phyloP scores from a whole-genome alignment of 208 protist species.

The Vickermania spadyakhi region DNA sequence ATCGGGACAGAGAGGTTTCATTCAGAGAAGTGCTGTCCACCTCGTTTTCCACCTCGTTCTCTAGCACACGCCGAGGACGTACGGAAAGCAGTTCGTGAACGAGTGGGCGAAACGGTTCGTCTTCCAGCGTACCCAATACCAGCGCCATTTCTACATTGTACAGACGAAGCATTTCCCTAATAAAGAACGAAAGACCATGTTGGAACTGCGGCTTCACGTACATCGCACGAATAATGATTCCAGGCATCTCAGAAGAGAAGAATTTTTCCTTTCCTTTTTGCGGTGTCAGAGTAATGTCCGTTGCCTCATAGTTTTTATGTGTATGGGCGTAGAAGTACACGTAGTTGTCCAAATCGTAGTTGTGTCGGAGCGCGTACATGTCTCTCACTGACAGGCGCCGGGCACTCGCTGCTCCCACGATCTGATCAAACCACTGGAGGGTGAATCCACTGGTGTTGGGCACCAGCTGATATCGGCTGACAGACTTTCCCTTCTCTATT shows the following conservation, averaged over 20 bases:
- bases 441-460: constrained; percentile 16
- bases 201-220: constrained; percentile 60
- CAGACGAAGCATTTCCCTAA: constrained; percentile 67
- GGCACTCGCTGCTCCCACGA: constrained; percentile 56
- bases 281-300: constrained; percentile 38
- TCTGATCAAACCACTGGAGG: constrained; percentile 13
- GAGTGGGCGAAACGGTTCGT: constrained; percentile 26
- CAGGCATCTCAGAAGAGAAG: constrained; percentile 31
- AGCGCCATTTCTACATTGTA: constrained; percentile 35
- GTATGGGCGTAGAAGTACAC: constrained; percentile 55
- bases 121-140: constrained; percentile 24
- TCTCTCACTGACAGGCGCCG: constrained; percentile 39
- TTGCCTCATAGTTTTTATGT: constrained; percentile 50
- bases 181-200: constrained; percentile 56
- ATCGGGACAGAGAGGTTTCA: not conserved
- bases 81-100: constrained; percentile 30
- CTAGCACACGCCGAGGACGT: constrained; percentile 60
- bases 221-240: constrained; percentile 51
- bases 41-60: constrained; percentile 14
- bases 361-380: constrained; percentile 75
- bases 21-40: not conserved
- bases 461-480: not conserved
- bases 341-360: constrained; percentile 83
- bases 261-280: constrained; percentile 26
- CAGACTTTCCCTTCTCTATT: constrained; percentile 11